A percentile compares a stretch with the other conserved stretches of the same genome.
phyloP scores from a whole-genome alignment of 2,329 filamentous ascomycete genomes.

The Aspergillus sp. region DNA sequence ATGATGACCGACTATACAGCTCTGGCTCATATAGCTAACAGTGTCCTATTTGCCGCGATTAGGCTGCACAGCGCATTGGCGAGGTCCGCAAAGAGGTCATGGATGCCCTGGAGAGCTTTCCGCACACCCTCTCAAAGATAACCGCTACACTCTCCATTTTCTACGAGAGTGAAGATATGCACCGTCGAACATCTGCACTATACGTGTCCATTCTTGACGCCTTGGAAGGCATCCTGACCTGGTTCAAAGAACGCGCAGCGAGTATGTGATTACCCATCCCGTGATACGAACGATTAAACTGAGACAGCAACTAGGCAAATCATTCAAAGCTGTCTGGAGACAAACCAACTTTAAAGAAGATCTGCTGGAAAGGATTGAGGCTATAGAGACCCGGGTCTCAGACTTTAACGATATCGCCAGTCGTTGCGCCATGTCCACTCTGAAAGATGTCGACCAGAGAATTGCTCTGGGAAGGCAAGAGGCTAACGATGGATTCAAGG shows the following conservation, averaged over 20 bases:
- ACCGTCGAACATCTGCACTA: neutral
- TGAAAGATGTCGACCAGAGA: neutral
- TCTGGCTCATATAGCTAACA: neutral
- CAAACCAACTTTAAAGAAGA: neutral
- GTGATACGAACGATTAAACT: neutral
- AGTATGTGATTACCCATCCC: neutral
- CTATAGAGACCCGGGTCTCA: neutral
- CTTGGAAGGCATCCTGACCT: neutral
- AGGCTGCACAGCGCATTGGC: neutral
- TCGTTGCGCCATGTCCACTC: neutral
- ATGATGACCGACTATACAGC: neutral
- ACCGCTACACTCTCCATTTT: neutral
- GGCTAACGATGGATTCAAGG: neutral
- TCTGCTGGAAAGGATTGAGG: neutral
- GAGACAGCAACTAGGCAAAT: neutral
- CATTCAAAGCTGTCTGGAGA: neutral
- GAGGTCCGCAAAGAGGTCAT: neutral
- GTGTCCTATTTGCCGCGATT: neutral
- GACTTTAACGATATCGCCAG: neutral
- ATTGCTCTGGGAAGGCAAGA: neutral
- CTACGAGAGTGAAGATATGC: neutral
- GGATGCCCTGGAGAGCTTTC: neutral
- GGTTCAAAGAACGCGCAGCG: neutral
- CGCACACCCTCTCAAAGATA: neutral
- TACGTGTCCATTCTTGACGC: neutral